A percentile compares a stretch with the other conserved stretches of the same genome.
These are phyloP conservation scores for Akanthomyces dipterigenus DNA, from an alignment of 2,329 filamentous ascomycete species.

Conservation along the genomic window DNA sequence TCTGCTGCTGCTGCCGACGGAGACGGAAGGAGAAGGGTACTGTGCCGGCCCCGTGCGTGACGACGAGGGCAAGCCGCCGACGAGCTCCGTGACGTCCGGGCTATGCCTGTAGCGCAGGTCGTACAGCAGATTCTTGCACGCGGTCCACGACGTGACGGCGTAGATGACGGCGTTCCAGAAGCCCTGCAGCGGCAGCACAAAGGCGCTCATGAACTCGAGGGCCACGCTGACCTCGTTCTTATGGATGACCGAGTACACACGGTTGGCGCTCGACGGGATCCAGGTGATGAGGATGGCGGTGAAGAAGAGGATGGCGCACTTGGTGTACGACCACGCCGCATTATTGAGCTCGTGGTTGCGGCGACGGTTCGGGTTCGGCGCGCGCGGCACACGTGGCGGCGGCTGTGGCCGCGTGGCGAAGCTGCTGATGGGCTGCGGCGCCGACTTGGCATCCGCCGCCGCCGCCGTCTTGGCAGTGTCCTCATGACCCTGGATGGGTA, in stretches of 20 bases:
- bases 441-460: constrained; percentile 10
- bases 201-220: constrained; percentile 63
- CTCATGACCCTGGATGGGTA: constrained; percentile 23
- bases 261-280: constrained; percentile 72
- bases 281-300: constrained; percentile 64
- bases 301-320: constrained; percentile 66
- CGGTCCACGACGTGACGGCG: constrained; percentile 59
- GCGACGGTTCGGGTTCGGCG: constrained; percentile 24
- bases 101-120: constrained; percentile 28
- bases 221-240: constrained; percentile 44
- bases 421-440: constrained; percentile 14
- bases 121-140: constrained; percentile 43
- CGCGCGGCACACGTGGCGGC: constrained; percentile 11
- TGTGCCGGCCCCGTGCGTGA: not conserved
- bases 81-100: constrained; percentile 29
- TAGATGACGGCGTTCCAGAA: constrained; percentile 84
- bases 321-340: constrained; percentile 63
- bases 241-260: constrained; percentile 63
- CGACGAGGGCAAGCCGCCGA: constrained; percentile 17
- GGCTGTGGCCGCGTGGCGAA: constrained; percentile 16
- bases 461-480: not conserved
- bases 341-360: constrained; percentile 49
- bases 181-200: constrained; percentile 74
- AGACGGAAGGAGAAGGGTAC: not conserved
- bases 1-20: not conserved